These are phyloP conservation scores for Plantago major DNA, from an alignment of 257 asterid species.

Conservation along the genomic window DNA sequence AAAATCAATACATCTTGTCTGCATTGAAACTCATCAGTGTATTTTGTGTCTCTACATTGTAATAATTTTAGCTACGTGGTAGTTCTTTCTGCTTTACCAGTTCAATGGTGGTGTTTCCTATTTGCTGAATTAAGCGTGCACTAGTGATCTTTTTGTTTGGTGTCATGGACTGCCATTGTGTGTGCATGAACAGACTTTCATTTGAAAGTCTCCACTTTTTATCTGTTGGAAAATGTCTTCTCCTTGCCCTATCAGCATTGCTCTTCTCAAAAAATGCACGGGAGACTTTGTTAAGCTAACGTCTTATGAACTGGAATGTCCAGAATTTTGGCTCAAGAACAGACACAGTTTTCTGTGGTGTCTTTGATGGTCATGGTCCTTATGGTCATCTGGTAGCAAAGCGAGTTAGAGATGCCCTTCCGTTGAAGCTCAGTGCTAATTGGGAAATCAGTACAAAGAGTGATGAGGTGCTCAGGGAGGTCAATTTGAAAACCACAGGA, in stretches of 20 bases:
- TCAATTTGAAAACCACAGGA: constrained; percentile 44
- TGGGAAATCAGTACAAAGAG: constrained; percentile 71
- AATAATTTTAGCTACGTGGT: background rate
- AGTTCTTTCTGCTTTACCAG: background rate
- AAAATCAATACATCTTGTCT: background rate
- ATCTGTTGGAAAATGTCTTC: background rate
- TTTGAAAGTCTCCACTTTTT: background rate
- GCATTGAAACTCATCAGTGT: background rate
- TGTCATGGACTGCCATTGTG: background rate
- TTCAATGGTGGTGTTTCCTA: background rate
- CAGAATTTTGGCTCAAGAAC: constrained; percentile 90
- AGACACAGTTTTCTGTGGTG: constrained; percentile 90
- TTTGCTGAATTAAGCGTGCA: background rate
- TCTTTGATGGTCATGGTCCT: constrained; percentile 94
- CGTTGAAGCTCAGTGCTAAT: constrained; percentile 67
- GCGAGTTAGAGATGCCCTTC: constrained; percentile 86
- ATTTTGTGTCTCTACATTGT: background rate
- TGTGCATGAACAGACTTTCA: background rate
- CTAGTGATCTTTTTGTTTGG: background rate
- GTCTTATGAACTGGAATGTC: constrained; percentile 24
- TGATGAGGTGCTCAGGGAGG: constrained; percentile 59
- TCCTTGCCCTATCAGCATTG: background rate
- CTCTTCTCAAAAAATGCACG: constrained; percentile 5
- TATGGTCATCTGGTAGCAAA: constrained; percentile 91
- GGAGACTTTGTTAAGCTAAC: constrained; percentile 14